These are phyloP conservation scores for Chrysosphaeria jannelii DNA, from an alignment of 2,329 filamentous ascomycete genomes.

Conservation along the genomic window DNA sequence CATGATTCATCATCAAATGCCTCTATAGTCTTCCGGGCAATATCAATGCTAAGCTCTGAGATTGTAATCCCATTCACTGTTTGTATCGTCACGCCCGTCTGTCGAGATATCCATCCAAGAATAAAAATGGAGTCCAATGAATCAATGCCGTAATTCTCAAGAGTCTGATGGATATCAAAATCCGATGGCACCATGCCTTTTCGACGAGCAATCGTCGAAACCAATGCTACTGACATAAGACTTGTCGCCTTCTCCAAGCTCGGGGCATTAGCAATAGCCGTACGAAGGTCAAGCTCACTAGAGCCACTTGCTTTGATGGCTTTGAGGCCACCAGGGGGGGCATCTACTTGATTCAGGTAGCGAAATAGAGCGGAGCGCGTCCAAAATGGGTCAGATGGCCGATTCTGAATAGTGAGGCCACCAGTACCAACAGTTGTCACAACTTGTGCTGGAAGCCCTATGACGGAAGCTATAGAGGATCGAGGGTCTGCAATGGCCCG, in stretches of 20 bases:
- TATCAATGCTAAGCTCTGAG: constrained; percentile 2
- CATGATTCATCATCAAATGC: neutral
- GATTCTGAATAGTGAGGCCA: constrained; percentile 20
- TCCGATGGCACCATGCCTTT: constrained; percentile 5
- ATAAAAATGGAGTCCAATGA: constrained; percentile 6
- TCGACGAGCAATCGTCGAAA: constrained; percentile 4
- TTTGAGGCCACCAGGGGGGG: constrained; percentile 7
- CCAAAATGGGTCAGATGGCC: constrained; percentile 22
- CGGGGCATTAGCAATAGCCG: constrained; percentile 1
- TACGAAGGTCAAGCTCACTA: constrained; percentile 1
- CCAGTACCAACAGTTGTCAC: constrained; percentile 23
- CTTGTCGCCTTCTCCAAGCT: constrained; percentile 1
- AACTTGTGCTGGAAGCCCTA: constrained; percentile 16
- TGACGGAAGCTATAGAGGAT: too few relatives aligned
- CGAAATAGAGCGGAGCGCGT: constrained; percentile 17
- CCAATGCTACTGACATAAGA: constrained; percentile 2
- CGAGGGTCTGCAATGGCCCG: constrained; percentile 14
- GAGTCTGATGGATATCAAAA: constrained; percentile 3
- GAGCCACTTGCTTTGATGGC: neutral
- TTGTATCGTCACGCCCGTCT: constrained; percentile 5
- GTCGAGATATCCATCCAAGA: constrained; percentile 5
- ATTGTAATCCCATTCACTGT: constrained; percentile 5
- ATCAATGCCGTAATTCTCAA: constrained; percentile 6
- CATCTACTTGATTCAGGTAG: constrained; percentile 17
- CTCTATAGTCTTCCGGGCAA: constrained; percentile 1